These are phyloP conservation scores for Allantophomopsis lycopodina DNA, from an alignment of 2,329 filamentous ascomycete species.

Conservation along the genomic window DNA sequence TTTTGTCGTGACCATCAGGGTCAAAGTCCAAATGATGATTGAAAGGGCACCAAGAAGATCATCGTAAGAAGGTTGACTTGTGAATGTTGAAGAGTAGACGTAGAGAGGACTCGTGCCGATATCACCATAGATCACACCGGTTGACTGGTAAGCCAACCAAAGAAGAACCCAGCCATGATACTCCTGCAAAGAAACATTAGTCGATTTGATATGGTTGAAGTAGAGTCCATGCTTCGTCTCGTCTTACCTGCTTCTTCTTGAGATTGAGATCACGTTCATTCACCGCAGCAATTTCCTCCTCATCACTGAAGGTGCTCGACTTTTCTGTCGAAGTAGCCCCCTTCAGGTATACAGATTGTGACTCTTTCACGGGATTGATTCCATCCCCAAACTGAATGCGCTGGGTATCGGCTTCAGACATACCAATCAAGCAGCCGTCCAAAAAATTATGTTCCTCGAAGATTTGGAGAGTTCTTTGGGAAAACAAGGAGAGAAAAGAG, in stretches of 20 bases:
- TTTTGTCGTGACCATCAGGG: constrained; percentile 56
- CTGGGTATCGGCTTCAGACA: too few species aligned
- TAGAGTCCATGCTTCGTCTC: not conserved
- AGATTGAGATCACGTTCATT: constrained; percentile 13
- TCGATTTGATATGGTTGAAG: not conserved
- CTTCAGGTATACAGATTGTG: not conserved
- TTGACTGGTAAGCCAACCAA: constrained; percentile 48
- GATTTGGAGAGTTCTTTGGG: too few species aligned
- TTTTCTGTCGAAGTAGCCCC: constrained; percentile 6
- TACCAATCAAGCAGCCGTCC: too few species aligned
- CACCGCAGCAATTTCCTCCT: constrained; percentile 11
- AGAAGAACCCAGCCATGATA: constrained; percentile 13
- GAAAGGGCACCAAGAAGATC: constrained; percentile 53
- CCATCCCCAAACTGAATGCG: not conserved
- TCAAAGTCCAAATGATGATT: constrained; percentile 56
- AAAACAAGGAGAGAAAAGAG: too few species aligned
- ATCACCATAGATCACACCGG: constrained; percentile 56
- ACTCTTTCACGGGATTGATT: not conserved
- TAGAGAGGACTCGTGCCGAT: constrained; percentile 55
- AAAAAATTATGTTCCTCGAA: too few species aligned
- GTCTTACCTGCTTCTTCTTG: constrained; percentile 15
- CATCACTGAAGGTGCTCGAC: constrained; percentile 6
- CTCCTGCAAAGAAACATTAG: constrained; percentile 4
- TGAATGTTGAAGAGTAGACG: constrained; percentile 56
- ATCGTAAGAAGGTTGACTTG: constrained; percentile 34